Evolutionary conservation across 768 basidiomycete species (phyloP).

Genomic region (Lactarius trivialis): DNA sequence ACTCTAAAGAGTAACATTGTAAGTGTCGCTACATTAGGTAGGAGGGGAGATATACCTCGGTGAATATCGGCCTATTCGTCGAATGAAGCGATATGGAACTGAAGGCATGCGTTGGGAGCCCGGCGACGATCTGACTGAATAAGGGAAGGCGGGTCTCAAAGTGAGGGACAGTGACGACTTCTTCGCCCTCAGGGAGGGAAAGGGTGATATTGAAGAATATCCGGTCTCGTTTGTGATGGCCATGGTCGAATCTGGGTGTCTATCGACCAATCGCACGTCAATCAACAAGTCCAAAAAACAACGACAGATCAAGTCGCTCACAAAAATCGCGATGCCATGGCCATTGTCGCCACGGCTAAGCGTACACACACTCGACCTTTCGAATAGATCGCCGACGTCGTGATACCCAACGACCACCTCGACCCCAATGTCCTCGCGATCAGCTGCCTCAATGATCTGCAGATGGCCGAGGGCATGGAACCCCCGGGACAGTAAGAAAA

Average conservation of each 20-base stretch:
- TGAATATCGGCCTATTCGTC: background rate
- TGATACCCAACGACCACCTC: constrained; percentile 7
- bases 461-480: background rate
- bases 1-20: background rate
- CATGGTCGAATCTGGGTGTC: background rate
- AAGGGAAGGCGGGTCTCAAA: constrained; percentile 12
- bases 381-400: background rate
- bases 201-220: constrained; percentile 15
- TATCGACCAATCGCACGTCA: constrained; percentile 4
- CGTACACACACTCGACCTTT: constrained; percentile 2
- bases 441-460: background rate
- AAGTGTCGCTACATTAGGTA: background rate
- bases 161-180: background rate
- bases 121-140: constrained; percentile 1
- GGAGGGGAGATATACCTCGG: background rate
- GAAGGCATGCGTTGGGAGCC: constrained; percentile 8
- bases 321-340: constrained; percentile 13
- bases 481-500: constrained; percentile 10
- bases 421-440: constrained; percentile 16
- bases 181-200: constrained; percentile 9
- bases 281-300: background rate
- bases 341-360: constrained; percentile 4
- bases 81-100: constrained; percentile 5
- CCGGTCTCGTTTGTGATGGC: background rate
- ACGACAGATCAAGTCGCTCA: background rate